Conservation (phyloP, 306 rosid genomes). For the Cicer arietinum region DNA sequence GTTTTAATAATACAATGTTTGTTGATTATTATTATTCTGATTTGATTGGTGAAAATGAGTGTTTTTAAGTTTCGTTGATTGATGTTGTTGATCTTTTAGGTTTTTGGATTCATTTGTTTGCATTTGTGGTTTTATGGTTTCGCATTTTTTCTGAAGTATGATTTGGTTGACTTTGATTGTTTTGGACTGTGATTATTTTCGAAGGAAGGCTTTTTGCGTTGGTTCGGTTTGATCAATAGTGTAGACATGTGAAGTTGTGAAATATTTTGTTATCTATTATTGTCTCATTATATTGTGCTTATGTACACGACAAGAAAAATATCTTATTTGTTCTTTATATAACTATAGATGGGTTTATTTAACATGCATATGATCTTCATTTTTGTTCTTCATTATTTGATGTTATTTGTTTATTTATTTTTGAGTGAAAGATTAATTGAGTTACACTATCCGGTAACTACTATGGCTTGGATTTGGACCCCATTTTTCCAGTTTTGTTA, state of each 20-base stretch:
- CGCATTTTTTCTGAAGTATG: background rate
- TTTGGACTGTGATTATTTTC: background rate
- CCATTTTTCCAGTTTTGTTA: background rate
- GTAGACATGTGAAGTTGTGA: background rate
- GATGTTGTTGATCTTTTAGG: slow-evolving; percentile 51
- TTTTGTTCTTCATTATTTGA: slow-evolving; percentile 7
- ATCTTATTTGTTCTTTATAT: background rate
- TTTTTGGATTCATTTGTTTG: background rate
- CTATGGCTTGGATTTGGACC: background rate
- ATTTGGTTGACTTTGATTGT: slow-evolving; percentile 22
- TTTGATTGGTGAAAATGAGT: background rate
- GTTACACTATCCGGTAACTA: background rate
- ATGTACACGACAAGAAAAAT: slow-evolving; percentile 8
- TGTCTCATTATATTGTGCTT: background rate
- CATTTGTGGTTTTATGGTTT: background rate
- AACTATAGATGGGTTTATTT: slow-evolving; percentile 17
- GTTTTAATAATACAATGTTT: background rate
- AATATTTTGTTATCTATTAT: slow-evolving; percentile 18
- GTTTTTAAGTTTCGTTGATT: slow-evolving; percentile 19
- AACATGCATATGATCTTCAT: background rate
- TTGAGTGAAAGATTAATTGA: slow-evolving; percentile 17
- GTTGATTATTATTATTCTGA: background rate
- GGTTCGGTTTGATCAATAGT: background rate
- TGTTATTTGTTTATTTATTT: slow-evolving; percentile 6
- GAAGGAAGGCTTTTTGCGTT: background rate